phyloP scores from a whole-genome alignment of 345 rosid species.

The Melaleuca quinquenervia region DNA sequence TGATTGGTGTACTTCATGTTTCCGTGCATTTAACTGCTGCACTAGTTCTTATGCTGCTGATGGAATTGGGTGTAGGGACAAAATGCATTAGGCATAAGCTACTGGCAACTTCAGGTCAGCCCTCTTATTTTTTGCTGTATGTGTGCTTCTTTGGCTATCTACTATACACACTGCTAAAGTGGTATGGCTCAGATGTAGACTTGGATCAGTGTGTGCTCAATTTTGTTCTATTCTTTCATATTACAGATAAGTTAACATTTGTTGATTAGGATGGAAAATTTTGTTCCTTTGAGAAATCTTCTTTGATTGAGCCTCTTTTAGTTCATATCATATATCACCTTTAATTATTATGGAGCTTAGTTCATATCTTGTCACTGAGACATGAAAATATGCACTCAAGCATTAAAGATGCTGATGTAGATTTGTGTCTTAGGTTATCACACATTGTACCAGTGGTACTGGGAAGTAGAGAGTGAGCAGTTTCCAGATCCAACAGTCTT shows the following conservation, averaged over 20 bases:
- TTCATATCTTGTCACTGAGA: background rate
- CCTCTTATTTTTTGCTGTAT: background rate
- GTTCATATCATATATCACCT: background rate
- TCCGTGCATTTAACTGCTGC: slow-evolving; percentile 84
- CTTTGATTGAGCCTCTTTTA: background rate
- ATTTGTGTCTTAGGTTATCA: slow-evolving; percentile 62
- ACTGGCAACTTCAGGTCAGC: slow-evolving; percentile 82
- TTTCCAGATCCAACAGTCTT: slow-evolving; percentile 99
- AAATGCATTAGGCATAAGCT: slow-evolving; percentile 76
- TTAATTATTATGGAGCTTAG: background rate
- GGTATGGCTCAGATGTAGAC: background rate
- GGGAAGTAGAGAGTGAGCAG: slow-evolving; percentile 80
- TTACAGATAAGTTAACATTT: background rate
- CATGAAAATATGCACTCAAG: background rate
- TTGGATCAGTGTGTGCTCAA: background rate
- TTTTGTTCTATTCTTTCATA: background rate
- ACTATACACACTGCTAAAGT: background rate
- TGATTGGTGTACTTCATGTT: slow-evolving; percentile 86
- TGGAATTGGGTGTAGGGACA: slow-evolving; percentile 86
- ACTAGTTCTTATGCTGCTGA: slow-evolving; percentile 78
- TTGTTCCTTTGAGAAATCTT: background rate
- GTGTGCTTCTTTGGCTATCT: background rate
- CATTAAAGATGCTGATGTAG: slow-evolving; percentile 1
- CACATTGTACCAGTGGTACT: slow-evolving; percentile 90
- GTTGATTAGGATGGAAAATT: background rate